A percentile compares a stretch with the other conserved stretches of the same genome.
These are phyloP conservation scores for Funneliformis caledonium DNA, from an alignment of 371 early-diverging fungal species.

Conservation along the genomic window DNA sequence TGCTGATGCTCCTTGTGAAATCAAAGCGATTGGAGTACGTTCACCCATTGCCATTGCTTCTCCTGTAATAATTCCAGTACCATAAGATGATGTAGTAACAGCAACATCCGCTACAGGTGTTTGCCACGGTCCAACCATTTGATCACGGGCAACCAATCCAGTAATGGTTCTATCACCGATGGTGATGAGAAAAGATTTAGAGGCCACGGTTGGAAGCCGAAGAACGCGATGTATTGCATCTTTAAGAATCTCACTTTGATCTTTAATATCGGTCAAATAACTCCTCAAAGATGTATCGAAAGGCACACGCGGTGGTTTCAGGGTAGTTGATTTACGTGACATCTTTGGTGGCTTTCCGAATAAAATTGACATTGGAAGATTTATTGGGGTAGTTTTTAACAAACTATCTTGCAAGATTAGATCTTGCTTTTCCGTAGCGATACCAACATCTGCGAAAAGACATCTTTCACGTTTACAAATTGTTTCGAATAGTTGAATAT, in stretches of 20 bases:
- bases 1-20: conserved; percentile 86
- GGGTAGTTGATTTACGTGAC: conserved; percentile 73
- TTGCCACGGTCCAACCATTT: conserved; percentile 98
- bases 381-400: conserved; percentile 74
- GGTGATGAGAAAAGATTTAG: conserved; percentile 94
- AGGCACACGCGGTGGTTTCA: conserved; percentile 55
- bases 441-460: conserved; percentile 89
- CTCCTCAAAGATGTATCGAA: conserved; percentile 70
- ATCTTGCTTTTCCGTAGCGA: conserved; percentile 85
- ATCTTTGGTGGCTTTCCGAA: conserved; percentile 97
- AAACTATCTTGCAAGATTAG: conserved; percentile 80
- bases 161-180: conserved; percentile 96
- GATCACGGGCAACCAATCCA: conserved; percentile 93
- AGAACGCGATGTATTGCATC: conserved; percentile 82
- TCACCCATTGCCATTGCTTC: conserved; percentile 99
- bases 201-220: conserved; percentile 86
- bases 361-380: conserved; percentile 92
- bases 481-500: conserved; percentile 67
- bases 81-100: conserved; percentile 80
- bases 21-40: conserved; percentile 86
- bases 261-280: conserved; percentile 55
- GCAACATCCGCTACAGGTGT: conserved; percentile 96
- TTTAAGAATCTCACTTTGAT: conserved; percentile 48
- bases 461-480: conserved; percentile 93
- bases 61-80: conserved; percentile 73